A percentile compares a stretch with the other conserved stretches of the same genome.
Conservation (phyloP, 2,329 filamentous ascomycete species). For the Alternaria sp. region DNA sequence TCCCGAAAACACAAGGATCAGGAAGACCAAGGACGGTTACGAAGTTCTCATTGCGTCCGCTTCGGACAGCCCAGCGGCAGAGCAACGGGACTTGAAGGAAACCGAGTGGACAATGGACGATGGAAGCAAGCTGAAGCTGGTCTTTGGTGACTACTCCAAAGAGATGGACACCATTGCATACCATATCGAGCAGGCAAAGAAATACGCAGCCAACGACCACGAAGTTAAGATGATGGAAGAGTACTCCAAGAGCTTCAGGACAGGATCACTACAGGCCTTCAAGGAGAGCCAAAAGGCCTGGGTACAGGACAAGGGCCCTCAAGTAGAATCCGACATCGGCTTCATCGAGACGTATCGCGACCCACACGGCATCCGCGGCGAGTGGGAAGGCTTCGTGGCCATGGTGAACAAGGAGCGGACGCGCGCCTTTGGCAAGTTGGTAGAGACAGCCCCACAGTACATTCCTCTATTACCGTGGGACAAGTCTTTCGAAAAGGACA, state of each 20-base stretch:
- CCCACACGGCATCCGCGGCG: constrained; percentile 62
- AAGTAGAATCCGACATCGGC: constrained; percentile 62
- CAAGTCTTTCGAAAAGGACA: constrained; percentile 92
- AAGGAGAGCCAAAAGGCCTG: constrained; percentile 61
- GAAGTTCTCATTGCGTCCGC: constrained; percentile 60
- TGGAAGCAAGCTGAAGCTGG: constrained; percentile 56
- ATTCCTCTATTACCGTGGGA: constrained; percentile 92
- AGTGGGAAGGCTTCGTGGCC: constrained; percentile 62
- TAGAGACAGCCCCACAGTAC: constrained; percentile 79
- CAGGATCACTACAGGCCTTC: constrained; percentile 60
- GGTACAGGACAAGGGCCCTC: constrained; percentile 62
- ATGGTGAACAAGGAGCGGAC: constrained; percentile 92
- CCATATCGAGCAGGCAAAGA: constrained; percentile 57
- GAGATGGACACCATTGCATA: constrained; percentile 58
- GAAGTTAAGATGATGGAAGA: constrained; percentile 56
- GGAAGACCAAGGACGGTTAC: constrained; percentile 55
- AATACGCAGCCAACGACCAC: constrained; percentile 57
- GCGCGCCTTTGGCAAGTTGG: constrained; percentile 83
- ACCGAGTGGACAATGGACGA: constrained; percentile 57
- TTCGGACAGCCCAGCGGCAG: constrained; percentile 48
- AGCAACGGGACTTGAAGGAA: constrained; percentile 54
- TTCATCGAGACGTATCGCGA: constrained; percentile 66
- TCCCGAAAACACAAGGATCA: constrained; percentile 60
- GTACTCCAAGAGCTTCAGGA: constrained; percentile 60
- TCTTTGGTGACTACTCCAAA: constrained; percentile 56